Evolutionary conservation across 2,329 filamentous ascomycete genomes (phyloP).

Genomic region (Colletotrichum higginsianum): DNA sequence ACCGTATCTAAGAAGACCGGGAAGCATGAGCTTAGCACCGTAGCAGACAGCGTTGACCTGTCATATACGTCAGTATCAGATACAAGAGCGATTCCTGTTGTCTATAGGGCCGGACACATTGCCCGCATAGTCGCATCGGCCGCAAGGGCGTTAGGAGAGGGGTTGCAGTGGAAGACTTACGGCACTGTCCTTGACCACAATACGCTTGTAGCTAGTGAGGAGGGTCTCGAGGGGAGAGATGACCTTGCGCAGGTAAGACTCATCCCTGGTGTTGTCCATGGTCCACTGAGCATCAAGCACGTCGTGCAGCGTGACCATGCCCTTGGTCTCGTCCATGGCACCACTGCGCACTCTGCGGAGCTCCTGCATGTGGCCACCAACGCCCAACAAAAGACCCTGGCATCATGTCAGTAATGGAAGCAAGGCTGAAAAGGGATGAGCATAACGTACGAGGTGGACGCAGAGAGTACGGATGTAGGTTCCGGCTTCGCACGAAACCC

Average conservation of each 20-base stretch:
- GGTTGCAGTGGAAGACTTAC: conserved; percentile 36
- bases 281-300: conserved; percentile 97
- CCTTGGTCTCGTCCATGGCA: conserved; percentile 92
- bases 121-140: conserved; percentile 30
- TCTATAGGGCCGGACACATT: conserved; percentile 17
- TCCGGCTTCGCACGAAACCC: conserved; percentile 98
- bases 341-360: conserved; percentile 93
- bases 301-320: conserved; percentile 94
- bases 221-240: conserved; percentile 95
- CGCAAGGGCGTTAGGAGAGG: conserved; percentile 11
- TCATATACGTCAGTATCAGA: conserved; percentile 26
- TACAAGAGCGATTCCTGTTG: conserved; percentile 2
- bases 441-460: conserved; percentile 76
- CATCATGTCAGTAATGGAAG: conserved; percentile 27
- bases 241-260: conserved; percentile 90
- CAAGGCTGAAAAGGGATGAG: conserved; percentile 58
- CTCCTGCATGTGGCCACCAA: conserved; percentile 98
- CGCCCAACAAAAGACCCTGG: conserved; percentile 76
- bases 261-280: conserved; percentile 92
- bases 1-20: conserved; percentile 93
- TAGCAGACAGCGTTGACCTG: conserved; percentile 96
- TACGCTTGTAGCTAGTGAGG: conserved; percentile 92
- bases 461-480: conserved; percentile 99
- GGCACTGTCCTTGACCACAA: conserved; percentile 96
- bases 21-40: conserved; percentile 98